Base-by-base conservation (phyloP, 768 basidiomycete species). In the Hemileccinum rubropunctum region DNA sequence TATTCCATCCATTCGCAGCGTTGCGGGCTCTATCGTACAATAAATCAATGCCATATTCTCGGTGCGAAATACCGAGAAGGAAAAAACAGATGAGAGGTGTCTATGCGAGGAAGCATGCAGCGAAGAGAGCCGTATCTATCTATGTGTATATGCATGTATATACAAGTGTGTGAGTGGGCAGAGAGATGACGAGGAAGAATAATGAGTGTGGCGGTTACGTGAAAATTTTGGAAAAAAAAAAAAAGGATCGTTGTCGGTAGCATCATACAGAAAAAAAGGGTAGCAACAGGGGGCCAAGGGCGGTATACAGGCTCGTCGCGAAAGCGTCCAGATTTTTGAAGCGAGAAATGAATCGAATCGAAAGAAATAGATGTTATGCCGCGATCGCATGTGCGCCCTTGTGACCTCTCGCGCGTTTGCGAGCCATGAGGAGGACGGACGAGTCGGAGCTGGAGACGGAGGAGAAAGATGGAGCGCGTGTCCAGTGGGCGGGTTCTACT, bases 141-240 rank as follows among this genome's bases (percentile, higher is more conserved):
- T 63, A 69, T 67, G 65, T 58, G 65, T 69, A 67, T 69, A 59
- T 67, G 61, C 60, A 64, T 65, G 67, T 69, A 66, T 69, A 65
- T 67, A 69, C 59, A 64, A 59, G 46, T 67, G 64, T 61, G 55
- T 61, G 66, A 65, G 64, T 56, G 59, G 57, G 44, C 44, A 28
- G 53, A 55, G 48, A 1, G 52, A 56, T 37, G 36, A n/a, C n/a
- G n/a, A n/a, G n/a, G n/a, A n/a, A n/a, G n/a, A n/a, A 50, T 15
- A 65, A 66, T 27, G 64, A 68, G 59, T 47, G 64, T 66, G 61
- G 42, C 52, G 20, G 59, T 57, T 48, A 43, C 46, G 50, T 53
- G 55, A 35, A 47, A 20, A 18, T 46, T 45, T 28, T n/a, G n/a
- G n/a, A 13, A 12, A 43, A 41, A 40, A 20, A 42, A 32, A 48